These are phyloP conservation scores for Ogataea saltuana DNA, from an alignment of 805 yeast species.

Conservation along the genomic window DNA sequence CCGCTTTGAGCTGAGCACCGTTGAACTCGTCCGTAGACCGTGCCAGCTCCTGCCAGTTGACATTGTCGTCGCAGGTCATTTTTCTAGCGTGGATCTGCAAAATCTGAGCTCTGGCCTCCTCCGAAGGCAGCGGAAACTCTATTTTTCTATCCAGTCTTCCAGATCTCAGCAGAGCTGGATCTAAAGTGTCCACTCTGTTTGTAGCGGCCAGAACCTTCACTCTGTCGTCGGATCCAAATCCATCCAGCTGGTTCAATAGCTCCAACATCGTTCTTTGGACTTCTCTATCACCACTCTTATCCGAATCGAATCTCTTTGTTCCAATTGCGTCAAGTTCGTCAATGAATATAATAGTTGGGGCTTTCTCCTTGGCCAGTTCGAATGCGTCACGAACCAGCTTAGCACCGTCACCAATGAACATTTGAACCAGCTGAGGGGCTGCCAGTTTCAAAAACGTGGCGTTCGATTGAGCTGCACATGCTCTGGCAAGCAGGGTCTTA, in stretches of 20 bases:
- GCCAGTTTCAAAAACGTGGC: slow-evolving; percentile 96
- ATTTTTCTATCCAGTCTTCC: slow-evolving; percentile 98
- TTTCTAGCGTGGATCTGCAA: slow-evolving; percentile 96
- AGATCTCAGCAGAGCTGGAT: slow-evolving; percentile 96
- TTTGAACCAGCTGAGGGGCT: slow-evolving; percentile 97
- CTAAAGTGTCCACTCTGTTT: slow-evolving; percentile 94
- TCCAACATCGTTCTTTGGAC: slow-evolving; percentile 99
- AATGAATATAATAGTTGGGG: slow-evolving; percentile 96
- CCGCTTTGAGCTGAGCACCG: slow-evolving; percentile 98
- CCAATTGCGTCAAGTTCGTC: slow-evolving; percentile 99
- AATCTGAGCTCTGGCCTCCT: slow-evolving; percentile 96
- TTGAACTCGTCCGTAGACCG: slow-evolving; percentile 97
- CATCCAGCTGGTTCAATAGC: slow-evolving; percentile 93
- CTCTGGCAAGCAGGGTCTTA: slow-evolving; percentile 93
- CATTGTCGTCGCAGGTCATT: slow-evolving; percentile 87
- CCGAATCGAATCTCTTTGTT: slow-evolving; percentile 95
- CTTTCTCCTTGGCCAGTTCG: slow-evolving; percentile 95
- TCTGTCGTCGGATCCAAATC: slow-evolving; percentile 95
- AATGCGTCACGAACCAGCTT: slow-evolving; percentile 96
- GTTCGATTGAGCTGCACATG: slow-evolving; percentile 98
- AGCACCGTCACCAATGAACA: slow-evolving; percentile 99
- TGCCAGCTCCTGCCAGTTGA: slow-evolving; percentile 98
- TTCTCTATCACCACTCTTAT: slow-evolving; percentile 96
- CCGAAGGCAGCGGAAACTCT: slow-evolving; percentile 96
- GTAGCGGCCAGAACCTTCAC: slow-evolving; percentile 98